Percentiles rank a stretch among this genome's conserved stretches.
These are phyloP conservation scores for Diaporthe aspalathi DNA, from an alignment of 2,329 filamentous ascomycete species.

Conservation along the genomic window DNA sequence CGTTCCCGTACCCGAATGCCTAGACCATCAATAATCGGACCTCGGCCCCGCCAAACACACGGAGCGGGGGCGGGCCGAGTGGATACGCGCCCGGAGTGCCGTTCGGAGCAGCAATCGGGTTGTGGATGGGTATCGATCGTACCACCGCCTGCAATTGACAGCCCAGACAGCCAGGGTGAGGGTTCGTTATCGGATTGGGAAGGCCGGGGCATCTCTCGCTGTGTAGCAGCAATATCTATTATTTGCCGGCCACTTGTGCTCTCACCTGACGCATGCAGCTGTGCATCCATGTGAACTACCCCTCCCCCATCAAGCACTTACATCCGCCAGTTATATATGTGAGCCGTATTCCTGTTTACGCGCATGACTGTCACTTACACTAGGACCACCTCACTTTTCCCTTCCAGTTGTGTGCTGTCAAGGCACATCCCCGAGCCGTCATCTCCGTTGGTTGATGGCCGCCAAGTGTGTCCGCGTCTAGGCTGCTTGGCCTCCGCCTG, in stretches of 20 bases:
- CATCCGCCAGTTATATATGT: background rate
- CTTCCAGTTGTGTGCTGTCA: background rate
- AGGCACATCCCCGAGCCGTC: background rate
- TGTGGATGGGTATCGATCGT: background rate
- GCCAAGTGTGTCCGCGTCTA: background rate
- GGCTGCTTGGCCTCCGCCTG: constrained; percentile 24
- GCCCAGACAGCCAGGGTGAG: background rate
- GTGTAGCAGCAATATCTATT: background rate
- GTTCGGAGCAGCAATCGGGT: background rate
- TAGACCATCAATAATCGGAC: background rate
- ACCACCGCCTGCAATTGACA: background rate
- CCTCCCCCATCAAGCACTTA: background rate
- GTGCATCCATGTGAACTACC: background rate
- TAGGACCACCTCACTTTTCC: background rate
- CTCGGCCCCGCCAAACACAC: constrained; percentile 8
- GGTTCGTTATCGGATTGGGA: background rate
- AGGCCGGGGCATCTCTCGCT: background rate
- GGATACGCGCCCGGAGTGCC: background rate
- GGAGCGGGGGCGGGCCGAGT: background rate
- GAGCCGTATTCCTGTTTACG: background rate
- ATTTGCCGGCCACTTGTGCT: too few relatives aligned
- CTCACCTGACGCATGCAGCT: background rate
- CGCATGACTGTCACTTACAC: background rate
- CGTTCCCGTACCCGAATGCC: background rate
- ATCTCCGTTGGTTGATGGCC: background rate